Evolutionary conservation across 306 rosid genomes (phyloP).

Genomic region (Sophora flavescens): DNA sequence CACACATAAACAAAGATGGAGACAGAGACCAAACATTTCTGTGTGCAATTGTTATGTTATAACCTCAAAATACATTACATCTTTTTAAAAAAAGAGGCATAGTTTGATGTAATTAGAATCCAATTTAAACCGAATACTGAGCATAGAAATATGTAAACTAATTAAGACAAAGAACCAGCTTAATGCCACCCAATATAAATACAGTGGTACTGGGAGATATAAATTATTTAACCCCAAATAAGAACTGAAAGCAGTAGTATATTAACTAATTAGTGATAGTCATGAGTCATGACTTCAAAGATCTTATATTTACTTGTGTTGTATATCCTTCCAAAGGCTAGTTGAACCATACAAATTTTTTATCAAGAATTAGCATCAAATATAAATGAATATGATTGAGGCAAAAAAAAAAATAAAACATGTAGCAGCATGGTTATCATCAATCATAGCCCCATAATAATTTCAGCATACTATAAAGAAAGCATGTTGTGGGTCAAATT

Average conservation of each 20-base stretch:
- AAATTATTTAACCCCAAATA: background rate
- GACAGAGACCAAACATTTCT: background rate
- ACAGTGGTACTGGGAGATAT: background rate
- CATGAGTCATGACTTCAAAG: background rate
- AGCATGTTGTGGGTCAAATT: background rate
- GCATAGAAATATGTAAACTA: background rate
- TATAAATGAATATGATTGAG: background rate
- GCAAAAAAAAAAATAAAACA: background rate
- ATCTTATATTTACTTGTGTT: background rate
- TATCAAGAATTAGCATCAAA: background rate
- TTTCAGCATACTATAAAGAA: background rate
- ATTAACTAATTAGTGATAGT: background rate
- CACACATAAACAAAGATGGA: background rate
- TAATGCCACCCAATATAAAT: background rate
- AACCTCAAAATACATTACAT: background rate
- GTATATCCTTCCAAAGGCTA: constrained; percentile 6
- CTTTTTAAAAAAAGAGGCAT: too few relatives aligned
- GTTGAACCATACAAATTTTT: background rate
- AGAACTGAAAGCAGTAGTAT: background rate
- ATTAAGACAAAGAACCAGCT: background rate
- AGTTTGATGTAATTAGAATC: constrained; percentile 4
- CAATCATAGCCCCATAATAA: background rate
- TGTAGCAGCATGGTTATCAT: background rate
- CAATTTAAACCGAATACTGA: background rate
- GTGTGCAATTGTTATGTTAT: background rate